Percentiles rank a stretch among this genome's conserved stretches.
Evolutionary conservation across 345 rosid species (phyloP).

Genomic region (Euphorbia tirucalli): DNA sequence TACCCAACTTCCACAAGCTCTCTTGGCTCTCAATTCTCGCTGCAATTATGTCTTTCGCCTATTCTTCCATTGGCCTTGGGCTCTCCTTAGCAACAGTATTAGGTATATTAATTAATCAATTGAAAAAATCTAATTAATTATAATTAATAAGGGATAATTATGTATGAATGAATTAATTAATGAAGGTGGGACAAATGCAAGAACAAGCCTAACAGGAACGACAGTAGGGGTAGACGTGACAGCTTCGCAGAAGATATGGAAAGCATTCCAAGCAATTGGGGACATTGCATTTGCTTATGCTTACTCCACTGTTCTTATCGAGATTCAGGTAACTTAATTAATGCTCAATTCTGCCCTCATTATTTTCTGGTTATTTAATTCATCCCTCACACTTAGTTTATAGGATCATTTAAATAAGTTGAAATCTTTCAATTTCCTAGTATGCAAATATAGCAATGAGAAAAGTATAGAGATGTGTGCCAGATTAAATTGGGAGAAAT

Average conservation of each 20-base stretch:
- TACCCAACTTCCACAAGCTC: constrained; percentile 80
- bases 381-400: too few species aligned
- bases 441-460: background rate
- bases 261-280: constrained; percentile 68
- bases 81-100: constrained; percentile 64
- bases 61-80: constrained; percentile 69
- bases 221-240: constrained; percentile 65
- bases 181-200: constrained; percentile 35
- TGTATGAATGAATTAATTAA: too few species aligned
- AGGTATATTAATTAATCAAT: constrained; percentile 18
- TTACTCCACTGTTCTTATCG: constrained; percentile 69
- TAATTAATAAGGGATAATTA: too few species aligned
- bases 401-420: too few species aligned
- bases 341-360: too few species aligned
- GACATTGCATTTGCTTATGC: constrained; percentile 89
- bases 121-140: too few species aligned
- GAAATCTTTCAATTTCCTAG: too few species aligned
- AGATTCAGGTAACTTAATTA: constrained; percentile 82
- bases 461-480: constrained; percentile 28
- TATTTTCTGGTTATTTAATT: too few species aligned
- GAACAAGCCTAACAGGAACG: constrained; percentile 54
- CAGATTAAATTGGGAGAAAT: constrained; percentile 17
- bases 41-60: constrained; percentile 83
- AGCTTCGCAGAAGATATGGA: constrained; percentile 75
- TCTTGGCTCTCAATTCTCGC: constrained; percentile 86